Evolutionary conservation across 2,329 filamentous ascomycete genomes (phyloP).

Genomic region (Ophiostoma perfectum): DNA sequence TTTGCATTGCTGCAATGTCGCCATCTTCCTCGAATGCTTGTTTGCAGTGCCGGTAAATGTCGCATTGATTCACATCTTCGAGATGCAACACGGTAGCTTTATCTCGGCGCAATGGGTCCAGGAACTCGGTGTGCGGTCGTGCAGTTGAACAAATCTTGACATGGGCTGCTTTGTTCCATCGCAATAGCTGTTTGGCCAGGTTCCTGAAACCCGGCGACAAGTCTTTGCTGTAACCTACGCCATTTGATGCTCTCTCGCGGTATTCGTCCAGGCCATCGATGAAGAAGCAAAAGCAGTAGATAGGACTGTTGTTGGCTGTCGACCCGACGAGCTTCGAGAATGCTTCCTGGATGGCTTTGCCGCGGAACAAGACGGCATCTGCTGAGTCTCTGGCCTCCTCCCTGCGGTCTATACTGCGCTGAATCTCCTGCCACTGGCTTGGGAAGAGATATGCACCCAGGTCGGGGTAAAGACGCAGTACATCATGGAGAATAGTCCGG

Average conservation of each 20-base stretch:
- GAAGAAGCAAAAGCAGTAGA: slow-evolving; percentile 19
- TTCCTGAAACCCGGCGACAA: background rate
- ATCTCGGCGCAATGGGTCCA: background rate
- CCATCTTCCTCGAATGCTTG: background rate
- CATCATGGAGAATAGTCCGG: background rate
- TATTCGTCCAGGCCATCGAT: slow-evolving; percentile 8
- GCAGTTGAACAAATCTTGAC: background rate
- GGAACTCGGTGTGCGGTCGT: background rate
- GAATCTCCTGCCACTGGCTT: background rate
- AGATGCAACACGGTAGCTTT: background rate
- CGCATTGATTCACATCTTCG: background rate
- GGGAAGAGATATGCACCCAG: background rate
- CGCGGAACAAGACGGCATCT: background rate
- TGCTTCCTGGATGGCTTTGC: background rate
- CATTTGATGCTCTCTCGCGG: background rate
- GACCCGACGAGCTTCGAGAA: background rate
- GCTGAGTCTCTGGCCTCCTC: background rate
- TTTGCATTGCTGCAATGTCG: background rate
- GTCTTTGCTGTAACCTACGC: background rate
- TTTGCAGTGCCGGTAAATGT: slow-evolving; percentile 3
- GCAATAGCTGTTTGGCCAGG: background rate
- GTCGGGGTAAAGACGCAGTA: background rate
- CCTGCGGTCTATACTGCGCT: background rate
- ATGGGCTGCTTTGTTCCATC: background rate
- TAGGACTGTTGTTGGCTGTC: slow-evolving; percentile 18